These are phyloP conservation scores for Populus hybrid DNA, from an alignment of 441 rosid genomes.

Conservation along the genomic window DNA sequence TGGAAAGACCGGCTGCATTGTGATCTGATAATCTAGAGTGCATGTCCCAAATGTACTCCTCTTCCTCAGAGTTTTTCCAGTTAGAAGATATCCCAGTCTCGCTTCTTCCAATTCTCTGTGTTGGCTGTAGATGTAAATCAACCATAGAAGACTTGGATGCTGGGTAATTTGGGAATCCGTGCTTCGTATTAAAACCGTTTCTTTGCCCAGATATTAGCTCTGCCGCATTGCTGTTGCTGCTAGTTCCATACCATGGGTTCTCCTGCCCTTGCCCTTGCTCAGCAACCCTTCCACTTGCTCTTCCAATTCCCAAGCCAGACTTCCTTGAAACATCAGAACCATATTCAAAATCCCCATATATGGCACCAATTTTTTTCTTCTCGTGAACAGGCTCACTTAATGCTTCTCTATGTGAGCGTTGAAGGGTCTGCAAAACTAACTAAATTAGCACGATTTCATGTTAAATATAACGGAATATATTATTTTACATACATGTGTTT, in stretches of 20 bases:
- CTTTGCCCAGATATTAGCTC: slow-evolving; percentile 58
- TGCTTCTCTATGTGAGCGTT: slow-evolving; percentile 48
- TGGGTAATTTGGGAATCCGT: slow-evolving; percentile 40
- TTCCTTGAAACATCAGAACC: slow-evolving; percentile 56
- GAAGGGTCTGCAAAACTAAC: slow-evolving; percentile 39
- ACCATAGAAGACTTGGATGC: slow-evolving; percentile 42
- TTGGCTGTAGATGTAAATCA: slow-evolving; percentile 35
- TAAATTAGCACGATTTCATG: background rate
- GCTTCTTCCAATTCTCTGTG: slow-evolving; percentile 39
- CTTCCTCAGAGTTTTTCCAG: slow-evolving; percentile 98
- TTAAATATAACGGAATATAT: slow-evolving; percentile 10
- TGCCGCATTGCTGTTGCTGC: slow-evolving; percentile 41
- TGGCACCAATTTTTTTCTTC: slow-evolving; percentile 45
- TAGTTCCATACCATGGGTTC: slow-evolving; percentile 55
- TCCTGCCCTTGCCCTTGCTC: slow-evolving; percentile 61
- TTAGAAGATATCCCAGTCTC: slow-evolving; percentile 49
- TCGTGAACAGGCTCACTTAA: slow-evolving; percentile 49
- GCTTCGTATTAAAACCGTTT: slow-evolving; percentile 60
- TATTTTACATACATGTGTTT: slow-evolving; percentile 47
- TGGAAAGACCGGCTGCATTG: slow-evolving; percentile 42
- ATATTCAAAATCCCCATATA: slow-evolving; percentile 57
- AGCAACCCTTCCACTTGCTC: slow-evolving; percentile 46
- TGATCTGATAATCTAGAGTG: slow-evolving; percentile 69
- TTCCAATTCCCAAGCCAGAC: slow-evolving; percentile 53
- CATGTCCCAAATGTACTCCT: slow-evolving; percentile 96